Evolutionary conservation across 2,329 filamentous ascomycete species (phyloP).

Genomic region (Xylariales sp.): DNA sequence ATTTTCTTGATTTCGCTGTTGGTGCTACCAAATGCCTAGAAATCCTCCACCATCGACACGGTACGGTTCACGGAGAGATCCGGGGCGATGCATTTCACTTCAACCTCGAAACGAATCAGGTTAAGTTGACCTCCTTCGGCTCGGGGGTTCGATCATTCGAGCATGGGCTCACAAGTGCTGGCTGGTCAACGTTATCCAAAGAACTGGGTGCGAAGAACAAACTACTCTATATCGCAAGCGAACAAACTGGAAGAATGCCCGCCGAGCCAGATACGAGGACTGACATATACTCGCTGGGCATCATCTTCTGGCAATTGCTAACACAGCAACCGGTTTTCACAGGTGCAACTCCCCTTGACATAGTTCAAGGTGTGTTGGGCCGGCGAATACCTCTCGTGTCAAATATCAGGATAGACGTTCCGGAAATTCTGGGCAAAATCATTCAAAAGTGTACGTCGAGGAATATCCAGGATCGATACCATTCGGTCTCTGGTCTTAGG

Average conservation of each 20-base stretch:
- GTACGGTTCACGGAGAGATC: conserved; percentile 86
- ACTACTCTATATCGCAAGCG: conserved; percentile 85
- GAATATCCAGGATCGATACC: conserved; percentile 80
- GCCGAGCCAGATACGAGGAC: conserved; percentile 88
- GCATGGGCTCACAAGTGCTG: conserved; percentile 78
- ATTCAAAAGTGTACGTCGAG: conserved; percentile 93
- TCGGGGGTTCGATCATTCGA: conserved; percentile 86
- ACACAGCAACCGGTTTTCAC: conserved; percentile 77
- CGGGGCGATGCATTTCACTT: conserved; percentile 89
- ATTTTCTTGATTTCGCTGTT: conserved; percentile 87
- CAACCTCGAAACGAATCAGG: conserved; percentile 62
- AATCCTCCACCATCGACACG: conserved; percentile 82
- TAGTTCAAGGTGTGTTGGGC: conserved; percentile 83
- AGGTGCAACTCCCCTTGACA: conserved; percentile 76
- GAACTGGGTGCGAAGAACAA: conserved; percentile 86
- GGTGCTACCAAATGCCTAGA: conserved; percentile 83
- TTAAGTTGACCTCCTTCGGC: conserved; percentile 80
- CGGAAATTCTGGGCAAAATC: conserved; percentile 74
- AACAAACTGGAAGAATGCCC: conserved; percentile 90
- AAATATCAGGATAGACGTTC: conserved; percentile 73
- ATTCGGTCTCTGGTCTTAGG: conserved; percentile 81
- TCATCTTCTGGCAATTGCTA: conserved; percentile 82
- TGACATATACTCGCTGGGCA: conserved; percentile 88
- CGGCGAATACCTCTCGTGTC: conserved; percentile 74
- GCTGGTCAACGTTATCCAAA: conserved; percentile 78